Evolutionary conservation across 805 yeast species (phyloP).

Genomic region (Huiozyma sinensis): DNA sequence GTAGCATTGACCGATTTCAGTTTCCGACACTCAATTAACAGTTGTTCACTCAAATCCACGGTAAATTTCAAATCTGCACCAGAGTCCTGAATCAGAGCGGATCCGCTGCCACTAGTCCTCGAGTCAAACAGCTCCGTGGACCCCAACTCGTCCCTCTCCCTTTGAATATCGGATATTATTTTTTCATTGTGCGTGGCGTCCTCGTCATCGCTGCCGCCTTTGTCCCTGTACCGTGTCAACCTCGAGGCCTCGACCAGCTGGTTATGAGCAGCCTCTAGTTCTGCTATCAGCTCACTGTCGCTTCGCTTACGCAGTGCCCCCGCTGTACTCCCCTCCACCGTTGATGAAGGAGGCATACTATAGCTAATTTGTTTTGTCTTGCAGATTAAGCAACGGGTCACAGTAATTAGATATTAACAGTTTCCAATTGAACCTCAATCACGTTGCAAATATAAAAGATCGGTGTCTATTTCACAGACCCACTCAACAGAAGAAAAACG

Average conservation of each 20-base stretch:
- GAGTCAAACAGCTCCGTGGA: constrained; percentile 23
- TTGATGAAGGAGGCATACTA: no score
- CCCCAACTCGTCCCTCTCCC: constrained; percentile 44
- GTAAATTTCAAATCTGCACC: constrained; percentile 57
- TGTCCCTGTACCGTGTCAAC: not conserved
- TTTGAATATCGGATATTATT: constrained; percentile 13
- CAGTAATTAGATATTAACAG: no score
- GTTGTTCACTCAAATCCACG: constrained; percentile 62
- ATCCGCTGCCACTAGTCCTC: constrained; percentile 10
- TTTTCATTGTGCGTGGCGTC: not conserved
- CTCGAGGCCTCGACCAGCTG: constrained; percentile 3
- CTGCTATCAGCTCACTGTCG: constrained; percentile 6
- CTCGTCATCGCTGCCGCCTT: not conserved
- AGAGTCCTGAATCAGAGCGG: constrained; percentile 14
- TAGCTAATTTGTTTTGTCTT: no score
- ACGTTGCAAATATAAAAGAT: no score
- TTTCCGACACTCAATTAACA: constrained; percentile 59
- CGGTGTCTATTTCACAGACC: no score
- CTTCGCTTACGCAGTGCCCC: no score
- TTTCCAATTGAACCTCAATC: no score
- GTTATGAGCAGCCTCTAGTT: constrained; percentile 17
- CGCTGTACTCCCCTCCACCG: no score
- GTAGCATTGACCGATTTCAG: constrained; percentile 52
- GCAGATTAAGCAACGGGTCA: no score
- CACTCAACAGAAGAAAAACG: no score